phyloP scores from a whole-genome alignment of 177 flowering plant genomes.

The Vitis hybrid region DNA sequence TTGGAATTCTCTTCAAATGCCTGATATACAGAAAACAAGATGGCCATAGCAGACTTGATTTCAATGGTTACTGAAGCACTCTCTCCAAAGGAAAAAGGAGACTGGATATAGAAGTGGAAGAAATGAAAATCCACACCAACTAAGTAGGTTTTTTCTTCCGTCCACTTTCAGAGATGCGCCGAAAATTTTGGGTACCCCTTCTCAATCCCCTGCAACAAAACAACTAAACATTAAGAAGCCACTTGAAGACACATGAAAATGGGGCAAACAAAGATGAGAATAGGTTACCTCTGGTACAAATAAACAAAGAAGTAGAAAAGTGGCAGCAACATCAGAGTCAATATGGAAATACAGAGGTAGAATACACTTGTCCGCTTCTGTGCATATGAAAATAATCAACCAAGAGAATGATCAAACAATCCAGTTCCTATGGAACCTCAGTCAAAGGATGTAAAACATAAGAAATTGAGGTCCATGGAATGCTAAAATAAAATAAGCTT shows the following conservation, averaged over 20 bases:
- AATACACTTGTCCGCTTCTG: conserved; percentile 64
- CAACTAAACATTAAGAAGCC: background rate
- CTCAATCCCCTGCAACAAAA: conserved; percentile 42
- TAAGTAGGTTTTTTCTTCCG: conserved; percentile 52
- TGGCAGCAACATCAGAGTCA: conserved; percentile 64
- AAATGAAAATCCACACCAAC: conserved; percentile 2
- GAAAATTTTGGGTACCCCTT: conserved; percentile 43
- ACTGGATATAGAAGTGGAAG: too few species aligned
- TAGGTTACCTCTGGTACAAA: conserved; percentile 60
- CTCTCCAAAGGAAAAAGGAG: too few species aligned
- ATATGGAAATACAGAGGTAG: conserved; percentile 49
- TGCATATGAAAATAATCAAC: conserved; percentile 14
- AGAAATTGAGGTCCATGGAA: background rate
- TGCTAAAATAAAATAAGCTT: background rate
- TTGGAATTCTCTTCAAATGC: too few species aligned
- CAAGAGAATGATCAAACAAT: too few species aligned
- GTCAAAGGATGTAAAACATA: background rate
- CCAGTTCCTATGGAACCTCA: too few species aligned
- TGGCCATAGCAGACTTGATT: too few species aligned
- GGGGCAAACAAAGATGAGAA: background rate
- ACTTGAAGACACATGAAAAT: background rate
- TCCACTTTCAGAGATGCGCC: conserved; percentile 37
- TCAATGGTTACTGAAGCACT: too few species aligned
- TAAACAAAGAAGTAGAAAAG: conserved; percentile 62
- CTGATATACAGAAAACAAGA: too few species aligned